phyloP scores from a whole-genome alignment of 139 green algal genomes.

The Trebouxia sp. region DNA sequence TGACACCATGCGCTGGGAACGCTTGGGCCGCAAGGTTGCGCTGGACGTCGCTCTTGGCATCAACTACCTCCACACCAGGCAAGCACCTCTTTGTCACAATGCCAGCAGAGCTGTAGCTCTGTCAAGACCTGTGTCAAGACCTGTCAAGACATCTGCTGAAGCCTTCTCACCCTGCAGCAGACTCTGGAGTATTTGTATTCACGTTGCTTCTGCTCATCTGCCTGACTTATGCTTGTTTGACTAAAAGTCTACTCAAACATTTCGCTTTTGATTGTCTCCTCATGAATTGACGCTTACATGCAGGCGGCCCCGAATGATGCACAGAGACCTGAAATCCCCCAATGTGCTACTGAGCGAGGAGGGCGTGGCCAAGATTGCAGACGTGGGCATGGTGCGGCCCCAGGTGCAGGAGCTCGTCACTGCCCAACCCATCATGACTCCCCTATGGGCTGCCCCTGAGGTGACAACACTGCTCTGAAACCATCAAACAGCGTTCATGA shows the following conservation, averaged over 20 bases:
- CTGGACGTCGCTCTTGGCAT: slow-evolving; percentile 77
- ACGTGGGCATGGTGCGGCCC: slow-evolving; percentile 69
- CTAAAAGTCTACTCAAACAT: too few species aligned
- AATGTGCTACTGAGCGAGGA: slow-evolving; percentile 82
- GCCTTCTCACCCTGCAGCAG: not conserved
- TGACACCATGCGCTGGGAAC: slow-evolving; percentile 64
- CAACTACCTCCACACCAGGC: slow-evolving; percentile 77
- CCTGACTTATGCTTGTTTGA: too few species aligned
- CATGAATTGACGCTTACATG: not conserved
- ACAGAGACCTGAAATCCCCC: slow-evolving; percentile 82
- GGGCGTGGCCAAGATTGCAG: slow-evolving; percentile 74
- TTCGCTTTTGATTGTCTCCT: not conserved
- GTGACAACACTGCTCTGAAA: slow-evolving; percentile 17
- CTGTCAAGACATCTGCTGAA: not conserved
- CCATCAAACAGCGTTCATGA: too few species aligned
- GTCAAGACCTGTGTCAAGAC: not conserved
- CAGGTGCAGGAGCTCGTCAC: slow-evolving; percentile 64
- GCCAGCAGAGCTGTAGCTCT: not conserved
- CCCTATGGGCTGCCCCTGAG: slow-evolving; percentile 74
- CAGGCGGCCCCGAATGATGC: slow-evolving; percentile 68
- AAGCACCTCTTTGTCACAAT: not conserved
- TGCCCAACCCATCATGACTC: slow-evolving; percentile 72
- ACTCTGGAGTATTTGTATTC: not conserved
- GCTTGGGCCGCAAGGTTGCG: slow-evolving; percentile 62
- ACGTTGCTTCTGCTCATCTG: not conserved